Evolutionary conservation across 1,284 basidiomycete genomes (phyloP).

Genomic region (Irpex sp.): DNA sequence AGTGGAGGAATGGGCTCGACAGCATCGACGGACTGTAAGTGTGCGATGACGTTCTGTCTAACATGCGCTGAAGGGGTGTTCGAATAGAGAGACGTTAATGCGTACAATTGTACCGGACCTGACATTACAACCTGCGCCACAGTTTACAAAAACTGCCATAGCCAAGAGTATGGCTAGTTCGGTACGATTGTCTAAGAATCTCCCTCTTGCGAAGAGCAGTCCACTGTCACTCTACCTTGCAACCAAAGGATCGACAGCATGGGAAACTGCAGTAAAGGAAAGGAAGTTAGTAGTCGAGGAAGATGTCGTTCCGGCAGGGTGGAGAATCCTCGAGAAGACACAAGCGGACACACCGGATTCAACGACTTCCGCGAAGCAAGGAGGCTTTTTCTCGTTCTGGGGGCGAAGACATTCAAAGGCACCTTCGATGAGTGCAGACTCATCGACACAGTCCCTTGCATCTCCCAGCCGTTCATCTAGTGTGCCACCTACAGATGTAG

Average conservation of each 20-base stretch:
- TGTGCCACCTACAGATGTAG: conserved; percentile 14
- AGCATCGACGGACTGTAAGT: conserved; percentile 58
- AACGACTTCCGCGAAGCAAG: conserved; percentile 37
- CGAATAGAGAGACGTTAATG: conserved; percentile 21
- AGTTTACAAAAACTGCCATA: conserved; percentile 51
- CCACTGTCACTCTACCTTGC: conserved; percentile 63
- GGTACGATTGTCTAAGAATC: conserved; percentile 58
- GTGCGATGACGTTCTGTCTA: not conserved
- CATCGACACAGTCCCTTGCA: conserved; percentile 13
- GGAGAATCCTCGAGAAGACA: conserved; percentile 55
- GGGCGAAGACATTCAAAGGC: conserved; percentile 37
- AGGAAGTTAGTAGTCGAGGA: conserved; percentile 46
- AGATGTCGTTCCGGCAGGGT: conserved; percentile 59
- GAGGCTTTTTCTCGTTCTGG: conserved; percentile 71
- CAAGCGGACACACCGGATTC: conserved; percentile 30
- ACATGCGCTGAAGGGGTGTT: not conserved
- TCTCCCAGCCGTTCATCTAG: conserved; percentile 14
- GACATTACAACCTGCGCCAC: conserved; percentile 29
- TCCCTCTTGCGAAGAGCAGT: conserved; percentile 47
- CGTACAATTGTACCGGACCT: conserved; percentile 27
- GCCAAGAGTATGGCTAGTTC: conserved; percentile 56
- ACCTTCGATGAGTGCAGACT: conserved; percentile 18
- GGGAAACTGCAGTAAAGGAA: conserved; percentile 65
- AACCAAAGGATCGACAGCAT: conserved; percentile 67
- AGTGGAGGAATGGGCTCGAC: conserved; percentile 41